Percentiles rank a stretch among this genome's conserved stretches.
phyloP scores from a whole-genome alignment of 1,284 basidiomycete genomes.

The Fomitopsis pinicola region DNA sequence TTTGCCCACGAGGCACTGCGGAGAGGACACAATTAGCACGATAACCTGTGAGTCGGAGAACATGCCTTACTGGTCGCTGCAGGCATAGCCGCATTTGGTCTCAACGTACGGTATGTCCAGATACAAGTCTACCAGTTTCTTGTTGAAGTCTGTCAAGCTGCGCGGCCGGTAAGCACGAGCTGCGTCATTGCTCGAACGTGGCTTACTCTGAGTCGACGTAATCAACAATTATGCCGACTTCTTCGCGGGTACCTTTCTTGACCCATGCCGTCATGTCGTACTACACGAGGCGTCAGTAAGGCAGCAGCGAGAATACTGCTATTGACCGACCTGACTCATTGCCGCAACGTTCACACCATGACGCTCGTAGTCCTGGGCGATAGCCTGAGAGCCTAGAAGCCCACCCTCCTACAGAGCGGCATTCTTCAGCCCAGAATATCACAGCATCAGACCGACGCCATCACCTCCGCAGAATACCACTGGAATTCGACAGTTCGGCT shows the following conservation, averaged over 20 bases:
- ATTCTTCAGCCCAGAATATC: slow-evolving; percentile 19
- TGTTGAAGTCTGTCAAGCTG: slow-evolving; percentile 80
- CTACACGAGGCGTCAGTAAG: slow-evolving; percentile 31
- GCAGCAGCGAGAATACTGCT: slow-evolving; percentile 13
- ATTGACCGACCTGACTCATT: slow-evolving; percentile 74
- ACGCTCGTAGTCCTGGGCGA: slow-evolving; percentile 76
- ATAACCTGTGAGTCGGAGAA: slow-evolving; percentile 13
- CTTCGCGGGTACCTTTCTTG: slow-evolving; percentile 82
- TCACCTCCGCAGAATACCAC: slow-evolving; percentile 88
- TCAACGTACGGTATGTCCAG: slow-evolving; percentile 74
- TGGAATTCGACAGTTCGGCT: slow-evolving; percentile 86
- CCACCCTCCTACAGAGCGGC: slow-evolving; percentile 70
- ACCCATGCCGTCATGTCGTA: slow-evolving; percentile 98
- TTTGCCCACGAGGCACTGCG: slow-evolving; percentile 79
- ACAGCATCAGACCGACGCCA: neutral
- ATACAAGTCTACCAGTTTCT: slow-evolving; percentile 72
- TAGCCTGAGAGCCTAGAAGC: slow-evolving; percentile 91
- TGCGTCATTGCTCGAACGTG: neutral
- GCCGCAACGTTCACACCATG: slow-evolving; percentile 68
- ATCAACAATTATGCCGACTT: slow-evolving; percentile 90
- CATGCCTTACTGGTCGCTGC: slow-evolving; percentile 77
- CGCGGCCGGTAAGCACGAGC: slow-evolving; percentile 14
- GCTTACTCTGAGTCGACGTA: slow-evolving; percentile 66
- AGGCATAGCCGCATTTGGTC: slow-evolving; percentile 92
- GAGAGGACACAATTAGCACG: slow-evolving; percentile 18